Evolutionary conservation across 1,284 basidiomycete species (phyloP), one percentile per base, ranked within the genome.

Genomic region (Puccinia coronata): DNA sequence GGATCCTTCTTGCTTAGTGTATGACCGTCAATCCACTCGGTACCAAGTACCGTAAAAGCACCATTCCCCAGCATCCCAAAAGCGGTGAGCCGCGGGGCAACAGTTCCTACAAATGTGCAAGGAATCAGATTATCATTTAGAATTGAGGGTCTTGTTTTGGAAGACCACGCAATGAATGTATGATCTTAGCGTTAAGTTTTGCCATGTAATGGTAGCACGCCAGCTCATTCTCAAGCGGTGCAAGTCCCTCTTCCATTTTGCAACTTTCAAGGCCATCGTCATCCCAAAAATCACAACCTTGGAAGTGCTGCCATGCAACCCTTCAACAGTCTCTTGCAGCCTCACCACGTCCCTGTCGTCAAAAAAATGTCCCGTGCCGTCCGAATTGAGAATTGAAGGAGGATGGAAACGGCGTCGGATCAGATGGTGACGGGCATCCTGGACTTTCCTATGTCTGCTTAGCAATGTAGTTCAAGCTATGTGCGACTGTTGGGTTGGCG

Each of bases 241-340:
- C 57, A 59, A 59, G 57, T 59, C 57, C 57, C 5, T 59, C 57
- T 59, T 59, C 4, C 57, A 59, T 59, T 59, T 59, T 59, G 57
- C 57, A 59, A 59, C 2, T 59, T 59, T 59, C 57, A 59, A 59
- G 28, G 57, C 57, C 18, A 59, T 59, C 11, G 28, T 59, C 28
- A 59, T 59, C 31, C 57, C 57, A 59, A 59, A 59, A 31, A 59
- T 31, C 14, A 59, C 57, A 59, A 31, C 57, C 34, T 31, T 59
- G 28, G 57, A 59, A 59, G 57, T 59, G 57, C 57, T 59, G 57
- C 57, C 57, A 18, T 59, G 57, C 16, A 59, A 34, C 57, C 57
- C 57, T 59, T 59, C 28, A 34, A 59, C 57, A 59, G 57, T 59
- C 1, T 59, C 57, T 59, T 59, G 28, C 28, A 59, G 57, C 28